Evolutionary conservation across 495 filamentous ascomycete species (phyloP).

Genomic region (Usnea hakonensis): DNA sequence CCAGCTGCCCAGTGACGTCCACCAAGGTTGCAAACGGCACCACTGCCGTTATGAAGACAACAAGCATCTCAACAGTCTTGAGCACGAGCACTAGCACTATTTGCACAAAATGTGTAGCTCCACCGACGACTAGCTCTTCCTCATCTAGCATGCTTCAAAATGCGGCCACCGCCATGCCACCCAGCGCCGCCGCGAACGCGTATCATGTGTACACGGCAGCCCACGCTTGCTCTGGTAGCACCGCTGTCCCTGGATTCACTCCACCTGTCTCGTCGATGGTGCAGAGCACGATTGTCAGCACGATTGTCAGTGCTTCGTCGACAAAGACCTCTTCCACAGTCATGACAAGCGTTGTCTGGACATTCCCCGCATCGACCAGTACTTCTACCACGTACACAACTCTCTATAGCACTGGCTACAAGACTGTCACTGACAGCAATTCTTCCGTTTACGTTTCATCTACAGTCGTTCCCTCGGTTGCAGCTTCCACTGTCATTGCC

Average conservation of each 20-base stretch:
- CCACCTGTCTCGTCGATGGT: constrained; percentile 82
- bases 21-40: constrained; percentile 10
- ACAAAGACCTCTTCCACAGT: constrained; percentile 22
- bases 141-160: not conserved
- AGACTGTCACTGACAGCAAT: not conserved
- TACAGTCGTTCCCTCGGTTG: not conserved
- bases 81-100: constrained; percentile 15
- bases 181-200: constrained; percentile 87
- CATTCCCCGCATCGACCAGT: constrained; percentile 62
- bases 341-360: constrained; percentile 60
- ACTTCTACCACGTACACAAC: not conserved
- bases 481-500: not conserved
- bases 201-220: constrained; percentile 68
- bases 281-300: constrained; percentile 84
- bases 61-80: constrained; percentile 15
- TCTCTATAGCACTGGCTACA: constrained; percentile 46
- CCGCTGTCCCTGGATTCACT: constrained; percentile 67
- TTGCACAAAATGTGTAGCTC: constrained; percentile 17
- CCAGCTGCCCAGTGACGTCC: constrained; percentile 19
- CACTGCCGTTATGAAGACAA: constrained; percentile 4
- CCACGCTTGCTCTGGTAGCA: constrained; percentile 70
- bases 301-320: constrained; percentile 47
- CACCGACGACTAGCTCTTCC: not conserved
- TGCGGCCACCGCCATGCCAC: constrained; percentile 51
- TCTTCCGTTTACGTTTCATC: not conserved